phyloP scores from a whole-genome alignment of 306 rosid genomes.

The Datisca glomerata region DNA sequence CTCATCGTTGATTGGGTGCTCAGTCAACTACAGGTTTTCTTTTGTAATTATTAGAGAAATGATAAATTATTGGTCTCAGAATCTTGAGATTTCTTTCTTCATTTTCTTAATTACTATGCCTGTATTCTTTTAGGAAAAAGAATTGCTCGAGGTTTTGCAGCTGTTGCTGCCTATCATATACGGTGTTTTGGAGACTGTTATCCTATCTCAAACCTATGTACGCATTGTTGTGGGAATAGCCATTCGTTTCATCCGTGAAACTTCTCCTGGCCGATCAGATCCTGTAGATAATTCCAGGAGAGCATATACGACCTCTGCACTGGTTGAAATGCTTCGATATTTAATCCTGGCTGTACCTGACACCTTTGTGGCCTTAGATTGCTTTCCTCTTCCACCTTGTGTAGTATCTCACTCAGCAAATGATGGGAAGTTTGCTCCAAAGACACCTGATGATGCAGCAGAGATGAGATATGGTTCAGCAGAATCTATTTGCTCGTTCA shows the following conservation, averaged over 20 bases:
- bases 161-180: constrained; percentile 78
- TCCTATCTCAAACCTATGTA: constrained; percentile 78
- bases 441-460: constrained; percentile 44
- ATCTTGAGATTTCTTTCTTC: not conserved
- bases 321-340: constrained; percentile 88
- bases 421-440: constrained; percentile 54
- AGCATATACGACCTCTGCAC: constrained; percentile 62
- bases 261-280: constrained; percentile 96
- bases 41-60: not conserved
- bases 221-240: constrained; percentile 71
- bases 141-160: constrained; percentile 68
- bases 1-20: constrained; percentile 91
- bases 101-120: constrained; percentile 5
- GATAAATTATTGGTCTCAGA: no score
- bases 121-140: constrained; percentile 63
- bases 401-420: constrained; percentile 49
- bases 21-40: constrained; percentile 65
- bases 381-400: constrained; percentile 78
- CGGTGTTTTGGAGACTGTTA: constrained; percentile 73
- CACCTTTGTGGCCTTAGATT: constrained; percentile 87
- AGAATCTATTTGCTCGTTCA: constrained; percentile 33
- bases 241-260: constrained; percentile 59
- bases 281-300: constrained; percentile 82
- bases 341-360: constrained; percentile 71
- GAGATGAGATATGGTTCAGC: constrained; percentile 41